phyloP scores from a whole-genome alignment of 768 basidiomycete species.

The Roridomyces roridus region DNA sequence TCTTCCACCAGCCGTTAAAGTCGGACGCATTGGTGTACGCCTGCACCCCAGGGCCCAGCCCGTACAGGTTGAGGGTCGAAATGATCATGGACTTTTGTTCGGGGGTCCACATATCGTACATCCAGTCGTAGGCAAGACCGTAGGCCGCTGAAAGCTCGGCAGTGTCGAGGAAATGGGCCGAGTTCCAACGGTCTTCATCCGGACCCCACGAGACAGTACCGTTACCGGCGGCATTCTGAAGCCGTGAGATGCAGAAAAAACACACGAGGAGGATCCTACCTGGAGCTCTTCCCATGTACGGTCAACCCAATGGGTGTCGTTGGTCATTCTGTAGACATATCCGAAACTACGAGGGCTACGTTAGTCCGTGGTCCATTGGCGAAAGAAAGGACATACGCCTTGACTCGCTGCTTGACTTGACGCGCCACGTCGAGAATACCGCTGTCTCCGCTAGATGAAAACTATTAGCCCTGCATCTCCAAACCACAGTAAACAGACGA shows the following conservation, averaged over 20 bases:
- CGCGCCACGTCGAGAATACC: conserved; percentile 94
- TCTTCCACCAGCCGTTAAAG: conserved; percentile 78
- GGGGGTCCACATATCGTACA: conserved; percentile 82
- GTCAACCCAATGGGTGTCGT: conserved; percentile 92
- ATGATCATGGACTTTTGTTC: conserved; percentile 75
- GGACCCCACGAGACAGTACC: conserved; percentile 70
- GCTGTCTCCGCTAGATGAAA: conserved; percentile 56
- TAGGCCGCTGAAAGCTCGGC: conserved; percentile 92
- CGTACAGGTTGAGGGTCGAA: conserved; percentile 76
- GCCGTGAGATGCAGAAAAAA: background rate
- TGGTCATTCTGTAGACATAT: conserved; percentile 90
- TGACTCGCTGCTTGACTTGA: conserved; percentile 88
- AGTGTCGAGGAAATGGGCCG: conserved; percentile 87
- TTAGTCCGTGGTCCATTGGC: too few relatives aligned
- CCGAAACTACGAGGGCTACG: too few relatives aligned
- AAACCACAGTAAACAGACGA: background rate
- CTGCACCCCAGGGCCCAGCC: conserved; percentile 68
- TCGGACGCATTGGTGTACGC: conserved; percentile 53
- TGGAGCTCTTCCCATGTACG: conserved; percentile 83
- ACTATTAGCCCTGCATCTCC: background rate
- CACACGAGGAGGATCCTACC: conserved; percentile 47
- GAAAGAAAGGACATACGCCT: too few relatives aligned
- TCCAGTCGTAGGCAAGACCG: conserved; percentile 95
- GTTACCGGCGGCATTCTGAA: conserved; percentile 77
- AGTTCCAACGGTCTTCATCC: conserved; percentile 79